Base-by-base conservation (phyloP, 2,329 filamentous ascomycete genomes). In the Fusarium continuum region DNA sequence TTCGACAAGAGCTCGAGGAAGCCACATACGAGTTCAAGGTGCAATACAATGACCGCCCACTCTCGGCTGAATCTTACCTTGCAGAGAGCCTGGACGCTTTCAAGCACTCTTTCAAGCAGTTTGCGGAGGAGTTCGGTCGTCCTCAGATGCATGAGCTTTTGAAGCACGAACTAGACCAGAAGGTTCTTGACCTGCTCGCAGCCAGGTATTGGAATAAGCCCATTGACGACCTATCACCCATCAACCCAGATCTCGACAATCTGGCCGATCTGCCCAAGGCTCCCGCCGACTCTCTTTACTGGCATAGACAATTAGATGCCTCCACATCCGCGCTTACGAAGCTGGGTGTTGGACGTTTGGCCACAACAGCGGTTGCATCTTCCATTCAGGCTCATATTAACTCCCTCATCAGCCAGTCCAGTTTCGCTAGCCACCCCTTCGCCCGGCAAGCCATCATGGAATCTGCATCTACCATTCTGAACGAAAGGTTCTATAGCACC, bases 1-100 rank as follows among this genome's bases (percentile, higher is more conserved):
- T 99, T 66, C 90, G 90, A 61, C 92, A 97, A 74, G 95, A 99
- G 75, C 86, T 99, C 0, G 94, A 97, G 72, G 95, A 99, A 77
- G 93, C 95, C 4, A 94, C 92, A 0, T 99, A 99, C 73, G 94
- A 99, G 77, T 99, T 97, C 83, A 99, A 99, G 76, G 95, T 99
- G 6, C 96, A 99, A 76, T 99, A 99, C 79, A 99, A 99, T 72
- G 95, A 99, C 74, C 88, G 95, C 7, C 92, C 94, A 2, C 82
- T 99, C 29, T 97, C 92, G 45, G 95, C 95, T 3, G 95, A 99
- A 74, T 97, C 94, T 5, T 99, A 99, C 74, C 85, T 99, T 32
- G 95, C 95, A 3, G 95, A 98, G 76, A 96, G 91, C 67, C 81
- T 99, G 4, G 95, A 99, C 75, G 89, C 90, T 17, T 98, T 99